A percentile compares a stretch with the other conserved stretches of the same genome.
These are phyloP conservation scores for Mycena vitilis DNA, from an alignment of 768 basidiomycete genomes.

Conservation along the genomic window DNA sequence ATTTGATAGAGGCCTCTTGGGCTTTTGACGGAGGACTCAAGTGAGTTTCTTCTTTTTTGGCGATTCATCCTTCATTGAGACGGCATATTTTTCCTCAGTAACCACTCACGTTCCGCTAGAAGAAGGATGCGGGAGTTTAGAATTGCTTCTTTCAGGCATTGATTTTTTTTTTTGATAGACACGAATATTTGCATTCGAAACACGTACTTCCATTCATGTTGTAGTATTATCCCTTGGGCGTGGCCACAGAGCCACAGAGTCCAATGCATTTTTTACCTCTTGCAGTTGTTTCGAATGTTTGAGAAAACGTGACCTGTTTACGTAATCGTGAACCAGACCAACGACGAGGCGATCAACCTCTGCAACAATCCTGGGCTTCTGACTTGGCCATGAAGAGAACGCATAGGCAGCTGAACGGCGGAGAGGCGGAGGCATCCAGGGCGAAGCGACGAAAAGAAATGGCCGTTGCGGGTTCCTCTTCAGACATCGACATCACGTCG, in stretches of 20 bases:
- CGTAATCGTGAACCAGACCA: too few relatives aligned
- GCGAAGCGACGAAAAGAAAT: constrained; percentile 52
- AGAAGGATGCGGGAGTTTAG: constrained; percentile 60
- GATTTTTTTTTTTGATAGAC: background rate
- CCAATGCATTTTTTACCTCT: too few relatives aligned
- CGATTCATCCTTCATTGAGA: background rate
- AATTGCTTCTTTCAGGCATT: constrained; percentile 53
- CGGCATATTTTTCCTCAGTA: constrained; percentile 36
- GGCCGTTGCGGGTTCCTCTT: constrained; percentile 48
- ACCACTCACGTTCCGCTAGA: constrained; percentile 71
- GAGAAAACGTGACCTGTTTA: too few relatives aligned
- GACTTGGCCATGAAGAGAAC: constrained; percentile 48
- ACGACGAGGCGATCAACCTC: background rate
- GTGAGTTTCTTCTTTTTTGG: background rate
- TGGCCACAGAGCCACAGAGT: too few relatives aligned
- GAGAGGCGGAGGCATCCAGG: constrained; percentile 53
- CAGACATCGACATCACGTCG: constrained; percentile 56
- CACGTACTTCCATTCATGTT: too few relatives aligned
- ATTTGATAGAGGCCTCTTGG: constrained; percentile 63
- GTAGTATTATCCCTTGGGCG: too few relatives aligned
- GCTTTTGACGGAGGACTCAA: constrained; percentile 82
- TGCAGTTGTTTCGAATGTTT: too few relatives aligned
- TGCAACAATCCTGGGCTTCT: background rate
- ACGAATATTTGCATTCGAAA: too few relatives aligned
- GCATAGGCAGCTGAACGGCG: constrained; percentile 49